Percentiles rank a stretch among this genome's conserved stretches.
Conservation (phyloP, 257 asterid genomes). For the Nicotiana otophora region DNA sequence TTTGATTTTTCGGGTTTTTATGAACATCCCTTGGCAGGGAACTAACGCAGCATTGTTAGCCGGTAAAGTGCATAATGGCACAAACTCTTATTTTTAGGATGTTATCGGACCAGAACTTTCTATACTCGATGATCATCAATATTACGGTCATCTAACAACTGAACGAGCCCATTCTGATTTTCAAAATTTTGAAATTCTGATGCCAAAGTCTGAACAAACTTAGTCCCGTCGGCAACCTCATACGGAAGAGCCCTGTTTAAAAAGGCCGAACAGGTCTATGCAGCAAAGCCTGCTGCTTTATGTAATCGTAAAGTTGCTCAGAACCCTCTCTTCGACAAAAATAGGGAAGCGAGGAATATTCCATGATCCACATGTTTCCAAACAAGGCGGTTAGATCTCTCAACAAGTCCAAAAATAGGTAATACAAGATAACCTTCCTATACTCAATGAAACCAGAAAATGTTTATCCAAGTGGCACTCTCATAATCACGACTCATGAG, state of each 20-base stretch:
- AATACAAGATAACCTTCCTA: background rate
- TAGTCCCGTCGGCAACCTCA: constrained; percentile 41
- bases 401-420: background rate
- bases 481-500: background rate
- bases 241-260: constrained; percentile 64
- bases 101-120: constrained; percentile 12
- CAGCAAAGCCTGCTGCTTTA: constrained; percentile 40
- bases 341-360: constrained; percentile 67
- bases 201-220: constrained; percentile 54
- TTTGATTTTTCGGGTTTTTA: too few relatives aligned
- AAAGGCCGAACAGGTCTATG: constrained; percentile 19
- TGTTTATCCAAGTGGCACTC: background rate
- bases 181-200: constrained; percentile 43
- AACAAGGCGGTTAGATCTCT: background rate
- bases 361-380: constrained; percentile 48
- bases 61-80: background rate
- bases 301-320: constrained; percentile 48
- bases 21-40: too few relatives aligned
- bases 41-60: background rate
- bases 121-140: constrained; percentile 26
- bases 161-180: constrained; percentile 29
- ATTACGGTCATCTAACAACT: constrained; percentile 29
- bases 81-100: constrained; percentile 5
- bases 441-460: background rate
- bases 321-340: constrained; percentile 55